Evolutionary conservation across 371 early-diverging fungal genomes (phyloP).

Genomic region (Apophysomyces variabilis): DNA sequence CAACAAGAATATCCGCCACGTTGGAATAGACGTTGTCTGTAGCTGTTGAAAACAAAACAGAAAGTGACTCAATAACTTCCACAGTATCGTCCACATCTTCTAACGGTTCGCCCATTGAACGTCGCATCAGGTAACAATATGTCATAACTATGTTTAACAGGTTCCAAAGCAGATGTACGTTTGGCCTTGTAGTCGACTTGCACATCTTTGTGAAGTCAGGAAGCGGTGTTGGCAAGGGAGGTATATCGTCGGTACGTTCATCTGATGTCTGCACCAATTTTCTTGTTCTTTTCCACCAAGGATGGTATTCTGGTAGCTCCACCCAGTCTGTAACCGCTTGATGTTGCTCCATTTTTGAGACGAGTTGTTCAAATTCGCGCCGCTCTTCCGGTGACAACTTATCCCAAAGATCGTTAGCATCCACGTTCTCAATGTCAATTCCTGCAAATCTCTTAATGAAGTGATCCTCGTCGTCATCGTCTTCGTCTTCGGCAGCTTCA

Average conservation of each 20-base stretch:
- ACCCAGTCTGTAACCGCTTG: constrained; percentile 9
- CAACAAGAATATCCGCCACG: constrained; percentile 24
- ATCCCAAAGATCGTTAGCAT: constrained; percentile 57
- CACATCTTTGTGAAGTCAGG: constrained; percentile 28
- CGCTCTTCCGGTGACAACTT: constrained; percentile 58
- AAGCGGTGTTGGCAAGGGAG: constrained; percentile 18
- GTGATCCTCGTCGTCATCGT: constrained; percentile 45
- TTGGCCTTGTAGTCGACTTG: constrained; percentile 17
- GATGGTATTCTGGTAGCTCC: constrained; percentile 30
- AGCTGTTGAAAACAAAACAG: constrained; percentile 29
- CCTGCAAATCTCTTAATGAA: constrained; percentile 50
- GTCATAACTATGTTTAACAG: constrained; percentile 31
- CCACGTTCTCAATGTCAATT: constrained; percentile 58
- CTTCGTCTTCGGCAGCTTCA: constrained; percentile 20
- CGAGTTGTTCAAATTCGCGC: constrained; percentile 49
- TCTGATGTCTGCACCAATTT: constrained; percentile 12
- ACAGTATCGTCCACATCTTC: constrained; percentile 31
- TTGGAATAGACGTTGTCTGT: constrained; percentile 22
- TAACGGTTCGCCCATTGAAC: constrained; percentile 30
- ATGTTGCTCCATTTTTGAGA: constrained; percentile 15
- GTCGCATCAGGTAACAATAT: constrained; percentile 48
- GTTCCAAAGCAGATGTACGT: constrained; percentile 32
- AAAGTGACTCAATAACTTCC: constrained; percentile 17
- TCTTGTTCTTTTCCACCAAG: constrained; percentile 43
- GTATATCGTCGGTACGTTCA: constrained; percentile 7